Conservation (phyloP, 306 rosid species). For the Mimosa pudica region DNA sequence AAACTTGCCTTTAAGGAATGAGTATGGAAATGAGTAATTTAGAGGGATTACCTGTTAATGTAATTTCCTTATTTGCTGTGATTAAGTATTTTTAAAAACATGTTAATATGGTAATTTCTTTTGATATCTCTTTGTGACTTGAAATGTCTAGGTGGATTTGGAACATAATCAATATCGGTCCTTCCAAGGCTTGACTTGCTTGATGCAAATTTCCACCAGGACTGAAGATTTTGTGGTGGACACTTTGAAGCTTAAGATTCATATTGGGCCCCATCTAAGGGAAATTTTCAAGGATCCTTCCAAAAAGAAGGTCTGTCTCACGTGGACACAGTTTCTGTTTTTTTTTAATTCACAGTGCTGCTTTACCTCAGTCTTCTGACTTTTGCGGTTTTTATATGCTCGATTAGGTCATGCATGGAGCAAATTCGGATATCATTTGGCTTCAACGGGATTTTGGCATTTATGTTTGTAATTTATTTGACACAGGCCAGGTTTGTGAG, state of each 20-base stretch:
- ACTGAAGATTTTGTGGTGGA: slow-evolving; percentile 92
- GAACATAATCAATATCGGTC: slow-evolving; percentile 98
- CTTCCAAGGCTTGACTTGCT: slow-evolving; percentile 97
- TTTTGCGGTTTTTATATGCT: slow-evolving; percentile 29
- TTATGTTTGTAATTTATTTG: slow-evolving; percentile 88
- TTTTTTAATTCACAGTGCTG: neutral
- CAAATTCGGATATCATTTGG: slow-evolving; percentile 90
- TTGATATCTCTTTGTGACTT: slow-evolving; percentile 30
- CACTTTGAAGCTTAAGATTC: slow-evolving; percentile 78
- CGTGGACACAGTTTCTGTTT: slow-evolving; percentile 9
- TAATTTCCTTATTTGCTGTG: neutral
- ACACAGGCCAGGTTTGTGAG: slow-evolving; percentile 91
- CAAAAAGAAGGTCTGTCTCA: slow-evolving; percentile 75
- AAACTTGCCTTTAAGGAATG: neutral
- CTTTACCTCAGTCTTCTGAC: slow-evolving; percentile 28
- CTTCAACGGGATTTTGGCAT: slow-evolving; percentile 97
- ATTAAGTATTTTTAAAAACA: neutral
- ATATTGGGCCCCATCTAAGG: slow-evolving; percentile 86
- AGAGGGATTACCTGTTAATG: neutral
- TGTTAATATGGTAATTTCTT: neutral
- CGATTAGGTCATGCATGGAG: slow-evolving; percentile 96
- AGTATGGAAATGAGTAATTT: neutral
- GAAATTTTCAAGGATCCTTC: slow-evolving; percentile 92
- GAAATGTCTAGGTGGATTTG: slow-evolving; percentile 82
- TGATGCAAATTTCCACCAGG: slow-evolving; percentile 98